Percentiles rank a stretch among this genome's conserved stretches.
phyloP scores from a whole-genome alignment of 192 early-diverging fungal genomes.

The Rhizoclosmatium sp. region DNA sequence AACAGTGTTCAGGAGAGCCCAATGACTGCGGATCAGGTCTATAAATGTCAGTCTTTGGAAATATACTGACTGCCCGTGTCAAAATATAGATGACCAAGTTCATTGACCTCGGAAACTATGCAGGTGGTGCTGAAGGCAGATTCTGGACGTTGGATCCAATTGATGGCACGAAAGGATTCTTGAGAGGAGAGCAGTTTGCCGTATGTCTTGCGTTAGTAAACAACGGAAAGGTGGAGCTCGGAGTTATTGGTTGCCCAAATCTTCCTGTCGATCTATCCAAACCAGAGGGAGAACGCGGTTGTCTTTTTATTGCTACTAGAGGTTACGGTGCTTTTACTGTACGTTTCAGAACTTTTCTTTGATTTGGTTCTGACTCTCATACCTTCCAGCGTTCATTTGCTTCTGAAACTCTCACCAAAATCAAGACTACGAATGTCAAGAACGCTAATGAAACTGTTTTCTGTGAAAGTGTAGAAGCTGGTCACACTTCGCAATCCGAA shows the following conservation, averaged over 20 bases:
- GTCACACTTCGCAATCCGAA: constrained; percentile 88
- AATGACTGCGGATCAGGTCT: constrained; percentile 74
- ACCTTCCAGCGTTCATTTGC: constrained; percentile 61
- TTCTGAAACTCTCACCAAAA: constrained; percentile 59
- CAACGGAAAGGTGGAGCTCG: constrained; percentile 87
- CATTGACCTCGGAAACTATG: constrained; percentile 92
- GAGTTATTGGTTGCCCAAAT: constrained; percentile 86
- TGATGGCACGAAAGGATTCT: constrained; percentile 98
- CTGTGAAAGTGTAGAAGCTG: constrained; percentile 95
- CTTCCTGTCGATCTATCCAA: constrained; percentile 63
- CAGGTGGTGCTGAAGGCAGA: constrained; percentile 77
- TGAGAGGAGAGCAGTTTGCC: constrained; percentile 96
- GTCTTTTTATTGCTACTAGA: constrained; percentile 85
- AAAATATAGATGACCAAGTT: constrained; percentile 70
- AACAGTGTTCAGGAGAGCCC: constrained; percentile 69
- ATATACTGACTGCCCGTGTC: background rate
- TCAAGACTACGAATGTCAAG: constrained; percentile 65
- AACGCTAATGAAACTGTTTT: constrained; percentile 74
- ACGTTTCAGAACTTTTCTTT: background rate
- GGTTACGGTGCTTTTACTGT: constrained; percentile 93
- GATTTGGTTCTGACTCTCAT: background rate
- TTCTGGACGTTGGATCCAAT: constrained; percentile 74
- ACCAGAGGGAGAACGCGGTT: constrained; percentile 75
- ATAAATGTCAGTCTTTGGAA: background rate
- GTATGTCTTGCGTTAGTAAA: constrained; percentile 93